phyloP scores from a whole-genome alignment of 352 stramenopile genomes.

The Phytophthora pini region DNA sequence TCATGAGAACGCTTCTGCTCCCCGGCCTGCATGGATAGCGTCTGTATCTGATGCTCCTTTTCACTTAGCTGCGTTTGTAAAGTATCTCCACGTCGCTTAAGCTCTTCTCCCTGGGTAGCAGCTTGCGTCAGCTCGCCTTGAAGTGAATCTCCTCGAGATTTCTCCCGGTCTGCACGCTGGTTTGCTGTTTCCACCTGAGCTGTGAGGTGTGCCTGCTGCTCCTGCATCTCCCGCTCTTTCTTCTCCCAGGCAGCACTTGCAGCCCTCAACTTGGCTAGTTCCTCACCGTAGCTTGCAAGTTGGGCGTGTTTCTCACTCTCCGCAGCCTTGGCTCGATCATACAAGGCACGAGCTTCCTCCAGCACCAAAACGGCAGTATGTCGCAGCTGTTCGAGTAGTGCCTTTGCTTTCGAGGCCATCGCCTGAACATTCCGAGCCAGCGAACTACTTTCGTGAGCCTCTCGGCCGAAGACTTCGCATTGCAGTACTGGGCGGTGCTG shows the following conservation, averaged over 20 bases:
- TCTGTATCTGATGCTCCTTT: conserved; percentile 67
- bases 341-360: conserved; percentile 74
- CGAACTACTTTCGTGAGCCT: conserved; percentile 58
- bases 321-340: conserved; percentile 74
- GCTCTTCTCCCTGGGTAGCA: conserved; percentile 33
- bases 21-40: conserved; percentile 53
- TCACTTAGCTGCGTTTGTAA: conserved; percentile 58
- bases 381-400: conserved; percentile 61
- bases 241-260: conserved; percentile 57
- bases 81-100: conserved; percentile 62
- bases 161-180: conserved; percentile 39
- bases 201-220: conserved; percentile 45
- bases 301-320: conserved; percentile 85
- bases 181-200: conserved; percentile 52
- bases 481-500: conserved; percentile 65
- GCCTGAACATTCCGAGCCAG: conserved; percentile 48
- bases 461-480: conserved; percentile 70
- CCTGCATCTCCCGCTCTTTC: conserved; percentile 56
- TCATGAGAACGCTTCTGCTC: conserved; percentile 67
- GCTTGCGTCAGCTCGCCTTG: conserved; percentile 52
- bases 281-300: conserved; percentile 70
- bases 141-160: conserved; percentile 47
- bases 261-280: conserved; percentile 65
- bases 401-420: conserved; percentile 47
- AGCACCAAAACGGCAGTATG: conserved; percentile 58